These are phyloP conservation scores for Malassezia slooffiae DNA, from an alignment of 1,284 basidiomycete species.

Conservation along the genomic window DNA sequence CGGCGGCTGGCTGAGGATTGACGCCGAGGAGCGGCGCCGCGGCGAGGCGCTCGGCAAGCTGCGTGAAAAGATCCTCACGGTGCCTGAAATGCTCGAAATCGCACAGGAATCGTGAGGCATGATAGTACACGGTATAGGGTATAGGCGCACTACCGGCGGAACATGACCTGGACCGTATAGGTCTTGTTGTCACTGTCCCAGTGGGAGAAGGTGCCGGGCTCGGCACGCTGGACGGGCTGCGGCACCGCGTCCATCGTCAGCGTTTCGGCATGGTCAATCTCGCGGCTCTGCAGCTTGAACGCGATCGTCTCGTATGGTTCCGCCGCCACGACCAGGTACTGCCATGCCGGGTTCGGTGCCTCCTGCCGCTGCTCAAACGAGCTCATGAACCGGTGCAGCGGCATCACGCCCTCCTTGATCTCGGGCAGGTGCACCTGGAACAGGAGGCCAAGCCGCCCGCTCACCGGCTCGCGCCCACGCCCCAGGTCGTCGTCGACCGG, in stretches of 20 bases:
- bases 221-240: slow-evolving; percentile 18
- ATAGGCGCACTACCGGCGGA: slow-evolving; percentile 15
- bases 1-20: slow-evolving; percentile 59
- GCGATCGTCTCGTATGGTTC: slow-evolving; percentile 98
- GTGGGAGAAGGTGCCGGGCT: slow-evolving; percentile 38
- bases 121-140: too few relatives aligned
- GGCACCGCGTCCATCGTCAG: slow-evolving; percentile 23
- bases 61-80: slow-evolving; percentile 58
- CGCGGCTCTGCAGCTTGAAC: slow-evolving; percentile 91
- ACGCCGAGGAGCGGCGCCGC: slow-evolving; percentile 57
- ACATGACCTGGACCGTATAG: slow-evolving; percentile 38
- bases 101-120: neutral
- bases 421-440: slow-evolving; percentile 93
- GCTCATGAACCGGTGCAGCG: slow-evolving; percentile 88
- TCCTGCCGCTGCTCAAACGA: slow-evolving; percentile 96
- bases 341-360: slow-evolving; percentile 85
- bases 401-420: slow-evolving; percentile 66
- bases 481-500: slow-evolving; percentile 6
- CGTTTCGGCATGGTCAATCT: slow-evolving; percentile 60
- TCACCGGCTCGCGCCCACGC: neutral
- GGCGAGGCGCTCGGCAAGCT: slow-evolving; percentile 59
- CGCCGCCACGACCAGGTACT: slow-evolving; percentile 93
- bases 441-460: slow-evolving; percentile 66
- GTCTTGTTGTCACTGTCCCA: slow-evolving; percentile 39
- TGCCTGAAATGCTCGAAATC: slow-evolving; percentile 11